Percentiles rank a stretch among this genome's conserved stretches.
phyloP scores from a whole-genome alignment of 176 grass and related monocot species.

The Pharus latifolius region DNA sequence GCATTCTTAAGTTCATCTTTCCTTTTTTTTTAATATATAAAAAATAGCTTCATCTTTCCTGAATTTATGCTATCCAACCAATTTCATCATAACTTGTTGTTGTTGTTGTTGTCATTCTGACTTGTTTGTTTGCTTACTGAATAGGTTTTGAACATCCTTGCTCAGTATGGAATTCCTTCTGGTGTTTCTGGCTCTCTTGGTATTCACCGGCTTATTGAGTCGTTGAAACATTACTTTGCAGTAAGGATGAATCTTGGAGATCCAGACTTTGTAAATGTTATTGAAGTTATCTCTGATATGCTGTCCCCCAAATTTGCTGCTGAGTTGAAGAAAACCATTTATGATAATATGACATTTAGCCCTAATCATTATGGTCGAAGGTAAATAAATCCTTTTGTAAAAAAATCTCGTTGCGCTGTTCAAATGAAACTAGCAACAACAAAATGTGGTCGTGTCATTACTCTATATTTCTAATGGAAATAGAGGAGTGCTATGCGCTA shows the following conservation, averaged over 20 bases:
- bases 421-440: neutral
- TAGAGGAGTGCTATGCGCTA: no score
- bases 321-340: constrained; percentile 79
- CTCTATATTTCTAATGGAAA: no score
- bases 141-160: constrained; percentile 88
- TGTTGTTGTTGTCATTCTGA: neutral
- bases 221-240: constrained; percentile 66
- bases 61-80: neutral
- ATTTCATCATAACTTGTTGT: neutral
- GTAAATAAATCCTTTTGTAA: constrained; percentile 17
- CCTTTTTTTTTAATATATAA: neutral
- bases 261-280: constrained; percentile 66
- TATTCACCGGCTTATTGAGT: constrained; percentile 72
- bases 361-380: constrained; percentile 70
- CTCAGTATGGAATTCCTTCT: constrained; percentile 64
- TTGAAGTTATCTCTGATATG: constrained; percentile 62
- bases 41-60: no score
- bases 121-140: neutral
- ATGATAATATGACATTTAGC: constrained; percentile 69
- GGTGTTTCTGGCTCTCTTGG: constrained; percentile 69
- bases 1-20: neutral
- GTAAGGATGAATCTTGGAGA: constrained; percentile 76
- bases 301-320: constrained; percentile 68
- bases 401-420: neutral
- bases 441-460: no score